These are phyloP conservation scores for Pseudogymnoascus sp. DNA, from an alignment of 2,329 filamentous ascomycete species.

Conservation along the genomic window DNA sequence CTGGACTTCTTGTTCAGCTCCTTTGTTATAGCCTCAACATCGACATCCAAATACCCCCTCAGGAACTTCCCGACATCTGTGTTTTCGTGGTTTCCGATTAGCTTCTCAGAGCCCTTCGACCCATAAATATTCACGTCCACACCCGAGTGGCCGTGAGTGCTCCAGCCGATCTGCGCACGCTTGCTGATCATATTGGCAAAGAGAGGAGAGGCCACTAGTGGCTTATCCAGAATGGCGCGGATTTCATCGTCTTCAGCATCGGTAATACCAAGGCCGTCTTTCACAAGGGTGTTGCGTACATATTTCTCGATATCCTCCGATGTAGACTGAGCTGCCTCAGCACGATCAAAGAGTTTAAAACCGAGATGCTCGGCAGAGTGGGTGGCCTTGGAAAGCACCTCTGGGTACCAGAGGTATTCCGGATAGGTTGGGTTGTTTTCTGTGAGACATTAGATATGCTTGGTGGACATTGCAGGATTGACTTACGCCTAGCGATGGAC, in stretches of 20 bases:
- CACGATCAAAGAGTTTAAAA: slow-evolving; percentile 50
- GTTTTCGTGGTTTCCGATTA: slow-evolving; percentile 88
- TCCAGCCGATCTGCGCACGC: slow-evolving; percentile 86
- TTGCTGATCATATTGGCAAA: slow-evolving; percentile 83
- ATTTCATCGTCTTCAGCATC: slow-evolving; percentile 68
- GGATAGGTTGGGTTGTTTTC: slow-evolving; percentile 54
- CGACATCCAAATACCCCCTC: slow-evolving; percentile 66
- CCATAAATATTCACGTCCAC: slow-evolving; percentile 97
- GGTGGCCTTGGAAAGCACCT: slow-evolving; percentile 70
- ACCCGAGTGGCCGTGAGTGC: slow-evolving; percentile 83
- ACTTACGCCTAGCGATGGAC: slow-evolving; percentile 65
- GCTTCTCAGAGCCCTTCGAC: slow-evolving; percentile 54
- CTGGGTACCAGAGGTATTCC: slow-evolving; percentile 72
- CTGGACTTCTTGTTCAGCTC: slow-evolving; percentile 42
- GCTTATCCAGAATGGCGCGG: slow-evolving; percentile 49
- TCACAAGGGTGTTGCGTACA: slow-evolving; percentile 59
- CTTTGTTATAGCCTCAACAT: slow-evolving; percentile 68
- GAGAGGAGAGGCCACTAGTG: slow-evolving; percentile 43
- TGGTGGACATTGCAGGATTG: not conserved
- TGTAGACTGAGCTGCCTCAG: not conserved
- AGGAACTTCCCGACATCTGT: slow-evolving; percentile 84
- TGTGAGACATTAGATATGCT: slow-evolving; percentile 17
- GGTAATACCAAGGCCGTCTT: slow-evolving; percentile 63
- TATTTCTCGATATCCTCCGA: slow-evolving; percentile 45
- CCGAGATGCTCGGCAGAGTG: slow-evolving; percentile 64